Base-by-base conservation (phyloP, 257 asterid species). In the Nicotiana otophora region DNA sequence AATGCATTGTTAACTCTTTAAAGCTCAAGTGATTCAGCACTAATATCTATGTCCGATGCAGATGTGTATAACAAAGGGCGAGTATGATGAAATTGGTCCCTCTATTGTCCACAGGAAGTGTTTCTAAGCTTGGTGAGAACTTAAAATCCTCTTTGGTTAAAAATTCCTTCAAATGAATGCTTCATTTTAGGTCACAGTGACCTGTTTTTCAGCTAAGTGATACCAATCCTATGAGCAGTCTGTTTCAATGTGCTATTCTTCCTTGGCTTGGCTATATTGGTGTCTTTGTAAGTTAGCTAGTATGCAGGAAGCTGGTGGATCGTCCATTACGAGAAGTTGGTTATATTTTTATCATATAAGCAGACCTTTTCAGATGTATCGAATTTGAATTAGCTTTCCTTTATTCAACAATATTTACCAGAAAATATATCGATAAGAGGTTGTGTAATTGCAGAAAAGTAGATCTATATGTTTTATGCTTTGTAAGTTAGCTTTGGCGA, bases 21-120 rank as follows among this genome's bases (percentile, higher is more conserved):
- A 7, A 28, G 12, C 7, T 53, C 1, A 75, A 75, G 12, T 28
- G 36, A 30, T 23, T 51, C 10, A 26, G 3, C n/a, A 16, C 20
- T 60, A 2, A 54, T 46, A 20, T 5, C 31, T 79, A 55, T 20
- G 2, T 19, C 23, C 17, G 2, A 64, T 60, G 82, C 39, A 80
- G 61, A 61, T 20, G 75, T 80, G 57, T 15, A 80, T 80, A 57
- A 31, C 46, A 4, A 39, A 39, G 42, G 10, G 19, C 10, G 33
- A 77, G 68, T 69, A 33, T 28, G 77, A 69, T 69, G 77, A 69
- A 69, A 11, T 19, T 75, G 63, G 80, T 48, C 80, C 62, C 62
- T 28, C 30, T 28, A 28, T 28, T 28, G 30, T 28, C 30, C 30
- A 28, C 2, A 28, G 30, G 30, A 28, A 55, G 62, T 55, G 23